Evolutionary conservation across 371 early-diverging fungal species (phyloP).

Genomic region (Apophysomyces sp.): DNA sequence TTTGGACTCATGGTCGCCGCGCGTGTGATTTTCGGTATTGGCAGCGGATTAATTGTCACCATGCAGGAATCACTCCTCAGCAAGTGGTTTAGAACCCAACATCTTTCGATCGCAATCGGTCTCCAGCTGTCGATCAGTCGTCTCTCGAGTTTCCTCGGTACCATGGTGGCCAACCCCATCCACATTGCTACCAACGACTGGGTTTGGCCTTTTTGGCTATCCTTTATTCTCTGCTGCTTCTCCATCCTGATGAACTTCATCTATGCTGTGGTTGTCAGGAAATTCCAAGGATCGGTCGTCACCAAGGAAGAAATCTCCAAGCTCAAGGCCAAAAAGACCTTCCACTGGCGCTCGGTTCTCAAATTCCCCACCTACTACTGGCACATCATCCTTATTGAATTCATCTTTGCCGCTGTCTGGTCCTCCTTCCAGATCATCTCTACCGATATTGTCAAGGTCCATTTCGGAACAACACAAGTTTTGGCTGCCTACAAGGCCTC

Average conservation of each 20-base stretch:
- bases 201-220: conserved; percentile 50
- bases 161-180: conserved; percentile 37
- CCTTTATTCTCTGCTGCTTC: conserved; percentile 39
- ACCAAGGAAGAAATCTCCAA: conserved; percentile 16
- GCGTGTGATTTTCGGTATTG: conserved; percentile 41
- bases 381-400: conserved; percentile 36
- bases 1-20: conserved; percentile 31
- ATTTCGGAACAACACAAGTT: conserved; percentile 28
- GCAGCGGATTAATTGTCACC: conserved; percentile 36
- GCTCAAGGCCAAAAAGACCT: conserved; percentile 17
- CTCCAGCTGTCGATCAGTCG: conserved; percentile 41
- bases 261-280: conserved; percentile 33
- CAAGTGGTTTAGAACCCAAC: conserved; percentile 40
- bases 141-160: conserved; percentile 41
- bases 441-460: conserved; percentile 35
- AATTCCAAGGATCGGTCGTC: conserved; percentile 14
- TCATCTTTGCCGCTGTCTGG: conserved; percentile 49
- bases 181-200: conserved; percentile 34
- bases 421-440: conserved; percentile 47
- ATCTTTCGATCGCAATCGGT: conserved; percentile 28
- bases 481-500: conserved; percentile 48
- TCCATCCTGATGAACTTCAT: conserved; percentile 25
- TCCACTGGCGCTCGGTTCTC: conserved; percentile 25
- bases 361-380: conserved; percentile 43
- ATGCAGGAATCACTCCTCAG: conserved; percentile 41